Percentiles rank a stretch among this genome's conserved stretches.
Evolutionary conservation across 192 early-diverging fungal species (phyloP).

Genomic region (Dissophora ornata): DNA sequence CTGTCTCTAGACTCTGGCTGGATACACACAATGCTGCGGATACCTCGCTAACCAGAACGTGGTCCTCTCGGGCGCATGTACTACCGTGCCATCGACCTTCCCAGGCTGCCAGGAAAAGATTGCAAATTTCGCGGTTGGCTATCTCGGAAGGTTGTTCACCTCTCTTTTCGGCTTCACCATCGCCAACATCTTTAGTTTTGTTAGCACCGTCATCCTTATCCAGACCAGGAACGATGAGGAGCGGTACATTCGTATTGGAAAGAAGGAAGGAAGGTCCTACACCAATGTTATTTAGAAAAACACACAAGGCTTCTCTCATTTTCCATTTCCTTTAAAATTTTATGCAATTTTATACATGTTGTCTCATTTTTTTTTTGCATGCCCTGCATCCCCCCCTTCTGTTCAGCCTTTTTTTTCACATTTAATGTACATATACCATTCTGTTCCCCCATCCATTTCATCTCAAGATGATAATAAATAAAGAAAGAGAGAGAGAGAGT

Average conservation of each 20-base stretch:
- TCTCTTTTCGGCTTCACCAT: slow-evolving; percentile 56
- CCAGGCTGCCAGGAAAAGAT: slow-evolving; percentile 42
- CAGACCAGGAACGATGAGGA: slow-evolving; percentile 60
- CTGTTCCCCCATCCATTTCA: background rate
- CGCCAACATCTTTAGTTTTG: slow-evolving; percentile 48
- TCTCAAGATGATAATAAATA: no score
- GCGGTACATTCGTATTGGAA: slow-evolving; percentile 53
- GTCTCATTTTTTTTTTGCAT: background rate
- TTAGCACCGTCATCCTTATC: slow-evolving; percentile 48
- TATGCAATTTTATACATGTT: no score
- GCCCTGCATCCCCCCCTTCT: background rate
- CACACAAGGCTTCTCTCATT: no score
- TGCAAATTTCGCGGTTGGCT: slow-evolving; percentile 23
- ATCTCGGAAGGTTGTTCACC: slow-evolving; percentile 51
- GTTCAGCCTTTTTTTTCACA: background rate
- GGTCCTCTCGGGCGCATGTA: slow-evolving; percentile 26
- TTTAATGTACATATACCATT: slow-evolving; percentile 14
- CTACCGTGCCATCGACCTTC: slow-evolving; percentile 1
- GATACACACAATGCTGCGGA: slow-evolving; percentile 53
- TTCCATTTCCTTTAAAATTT: background rate
- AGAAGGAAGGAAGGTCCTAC: slow-evolving; percentile 48
- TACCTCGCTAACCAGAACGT: slow-evolving; percentile 3
- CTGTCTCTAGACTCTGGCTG: slow-evolving; percentile 24
- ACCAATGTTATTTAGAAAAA: slow-evolving; percentile 37
- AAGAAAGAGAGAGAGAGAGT: no score